Evolutionary conservation across 1,139 yeast genomes (phyloP), one percentile per base, ranked within the genome.

Genomic region (Magnusiomyces starmeri): DNA sequence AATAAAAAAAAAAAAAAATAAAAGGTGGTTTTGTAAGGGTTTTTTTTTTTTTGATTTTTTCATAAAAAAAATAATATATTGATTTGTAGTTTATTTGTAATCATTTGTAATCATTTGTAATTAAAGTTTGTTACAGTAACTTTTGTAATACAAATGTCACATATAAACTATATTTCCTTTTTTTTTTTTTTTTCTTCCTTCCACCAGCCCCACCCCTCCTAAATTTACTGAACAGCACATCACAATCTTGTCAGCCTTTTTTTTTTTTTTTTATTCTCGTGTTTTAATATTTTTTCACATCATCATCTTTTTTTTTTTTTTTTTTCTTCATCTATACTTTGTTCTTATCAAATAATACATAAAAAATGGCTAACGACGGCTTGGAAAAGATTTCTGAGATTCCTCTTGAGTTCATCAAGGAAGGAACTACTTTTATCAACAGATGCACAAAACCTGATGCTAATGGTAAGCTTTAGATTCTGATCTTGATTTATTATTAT

Each of bases 381-480:
- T 62, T 86, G 68, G 96, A 87, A 71, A 87, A 86, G 73, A 68
- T 88, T 59, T 79, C 94, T 46, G 96, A 90, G 68, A 84, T 87
- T 59, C 97, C 97, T 61, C 78, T 83, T 60, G 96, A 88, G 67
- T 89, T 90, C 75, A 75, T 89, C 72, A 86, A 82, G 73, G 97
- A 90, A 64, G 96, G 97, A 59, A 73, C 83, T 58, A 88, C 90
- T 56, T 92, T 92, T 70, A 76, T 92, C 64, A 80, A 81, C 69
- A 87, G 88, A 73, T 90, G 97, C 75, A 85, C 92, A 67, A 92
- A 90, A 74, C 98, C 98, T 61, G 84, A 83, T 69, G 75, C 78
- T 68, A 85, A 84, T 71, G 85, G 85, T 81, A 71, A 62, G 83
- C 76, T 40, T 49, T 8, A 18, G n/a, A 16, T 7, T 39, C 9